These are phyloP conservation scores for Leishmania aethiopica DNA, from an alignment of 208 protist genomes.

Conservation along the genomic window DNA sequence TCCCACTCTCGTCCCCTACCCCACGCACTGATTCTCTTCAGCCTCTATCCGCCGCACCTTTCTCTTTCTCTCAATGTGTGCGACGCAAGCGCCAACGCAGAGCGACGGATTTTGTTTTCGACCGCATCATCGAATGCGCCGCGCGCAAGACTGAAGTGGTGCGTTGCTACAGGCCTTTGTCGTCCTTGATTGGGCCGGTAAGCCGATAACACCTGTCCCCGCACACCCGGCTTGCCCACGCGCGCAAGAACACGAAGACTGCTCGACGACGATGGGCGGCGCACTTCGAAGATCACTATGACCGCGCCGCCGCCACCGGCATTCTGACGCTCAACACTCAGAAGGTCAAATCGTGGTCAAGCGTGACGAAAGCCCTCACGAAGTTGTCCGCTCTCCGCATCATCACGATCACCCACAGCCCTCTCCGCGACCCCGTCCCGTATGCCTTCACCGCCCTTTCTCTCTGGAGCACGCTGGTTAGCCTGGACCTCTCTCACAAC, in stretches of 20 bases:
- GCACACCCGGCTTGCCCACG: neutral
- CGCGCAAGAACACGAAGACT: neutral
- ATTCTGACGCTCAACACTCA: constrained; percentile 31
- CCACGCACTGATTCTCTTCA: neutral
- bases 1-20: neutral
- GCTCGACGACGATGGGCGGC: neutral
- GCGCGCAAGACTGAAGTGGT: neutral
- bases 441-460: constrained; percentile 20
- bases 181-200: neutral
- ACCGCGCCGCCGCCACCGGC: constrained; percentile 36
- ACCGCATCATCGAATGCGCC: neutral
- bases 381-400: constrained; percentile 22
- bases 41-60: neutral
- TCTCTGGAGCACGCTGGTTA: constrained; percentile 33
- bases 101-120: neutral
- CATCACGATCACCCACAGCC: constrained; percentile 35
- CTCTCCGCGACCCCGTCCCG: constrained; percentile 30
- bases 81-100: neutral
- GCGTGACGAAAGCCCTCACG: constrained; percentile 17
- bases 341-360: constrained; percentile 29
- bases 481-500: constrained; percentile 48
- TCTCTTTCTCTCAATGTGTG: neutral
- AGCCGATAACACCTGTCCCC: neutral
- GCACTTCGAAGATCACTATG: constrained; percentile 27
- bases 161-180: neutral